These are phyloP conservation scores for Diaporthe humulicola DNA, from an alignment of 2,329 filamentous ascomycete genomes.

Conservation along the genomic window DNA sequence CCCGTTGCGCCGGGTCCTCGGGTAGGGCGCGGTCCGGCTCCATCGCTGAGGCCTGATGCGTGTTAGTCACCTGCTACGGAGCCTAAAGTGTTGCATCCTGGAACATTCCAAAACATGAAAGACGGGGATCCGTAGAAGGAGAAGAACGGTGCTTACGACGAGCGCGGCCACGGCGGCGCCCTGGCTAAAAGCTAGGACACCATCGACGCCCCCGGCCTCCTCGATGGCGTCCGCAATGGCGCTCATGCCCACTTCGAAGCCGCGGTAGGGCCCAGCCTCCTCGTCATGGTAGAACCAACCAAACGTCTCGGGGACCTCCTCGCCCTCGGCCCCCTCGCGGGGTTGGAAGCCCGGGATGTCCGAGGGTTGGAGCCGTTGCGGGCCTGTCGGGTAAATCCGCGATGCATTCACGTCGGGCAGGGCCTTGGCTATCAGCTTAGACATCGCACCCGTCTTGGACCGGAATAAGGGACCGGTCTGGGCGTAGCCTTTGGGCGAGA, in stretches of 20 bases:
- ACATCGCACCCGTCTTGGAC: slow-evolving; percentile 37
- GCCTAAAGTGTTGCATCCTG: too few relatives aligned
- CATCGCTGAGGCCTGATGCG: slow-evolving; percentile 78
- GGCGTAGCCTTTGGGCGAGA: slow-evolving; percentile 28
- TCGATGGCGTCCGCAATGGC: slow-evolving; percentile 57
- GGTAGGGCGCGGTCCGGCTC: slow-evolving; percentile 61
- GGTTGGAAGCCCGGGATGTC: slow-evolving; percentile 37
- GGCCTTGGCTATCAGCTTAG: slow-evolving; percentile 35
- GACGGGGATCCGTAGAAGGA: too few relatives aligned
- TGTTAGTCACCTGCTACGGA: too few relatives aligned
- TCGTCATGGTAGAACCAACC: slow-evolving; percentile 37
- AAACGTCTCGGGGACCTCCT: slow-evolving; percentile 23
- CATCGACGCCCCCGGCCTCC: slow-evolving; percentile 79
- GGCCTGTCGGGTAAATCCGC: slow-evolving; percentile 37
- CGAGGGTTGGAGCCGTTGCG: slow-evolving; percentile 30
- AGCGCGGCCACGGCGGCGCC: slow-evolving; percentile 80
- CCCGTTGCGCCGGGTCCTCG: slow-evolving; percentile 23
- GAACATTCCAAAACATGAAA: too few relatives aligned
- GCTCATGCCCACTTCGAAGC: slow-evolving; percentile 72
- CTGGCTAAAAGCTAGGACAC: slow-evolving; percentile 86
- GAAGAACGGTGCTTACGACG: too few relatives aligned
- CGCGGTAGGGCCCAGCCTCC: slow-evolving; percentile 56
- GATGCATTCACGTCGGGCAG: slow-evolving; percentile 32
- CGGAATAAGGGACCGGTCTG: slow-evolving; percentile 33
- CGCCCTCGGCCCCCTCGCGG: slow-evolving; percentile 7